Base-by-base conservation (phyloP, 768 basidiomycete species). In the Podaxis sp. region DNA sequence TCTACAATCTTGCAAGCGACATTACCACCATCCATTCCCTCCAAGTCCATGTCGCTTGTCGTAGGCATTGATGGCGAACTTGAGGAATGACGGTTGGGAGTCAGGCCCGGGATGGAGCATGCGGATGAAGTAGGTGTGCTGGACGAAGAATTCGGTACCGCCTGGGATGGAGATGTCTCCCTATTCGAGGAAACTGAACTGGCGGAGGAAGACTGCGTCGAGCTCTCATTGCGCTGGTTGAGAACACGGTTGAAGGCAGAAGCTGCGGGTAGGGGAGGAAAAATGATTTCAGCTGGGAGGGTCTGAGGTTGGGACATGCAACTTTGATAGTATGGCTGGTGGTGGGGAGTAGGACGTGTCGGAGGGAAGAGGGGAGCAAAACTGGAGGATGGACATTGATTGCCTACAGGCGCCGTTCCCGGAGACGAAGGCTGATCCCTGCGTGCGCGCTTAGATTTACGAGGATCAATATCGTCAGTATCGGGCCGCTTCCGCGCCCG, bases 291-390 rank as follows among this genome's bases (percentile, higher is more conserved):
- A 6, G 85, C 78, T 4, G 86, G 68, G 50, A 74, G 74, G 10
- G 67, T 67, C 55, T 82, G 80, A 14, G 77, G 76, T 61, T 78
- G 77, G 10, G 75, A 68, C 47, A 82, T 61, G 61, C 84, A 86
- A 40, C 79, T 82, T 54, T 84, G 83, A 67, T 89, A 90, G 69
- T 91, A 91, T 0, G 89, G 84, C 65, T 91, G 90, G 63, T 89
- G 88, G 61, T 89, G 86, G 18, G 81, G 76, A 10, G 83, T 84
- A 7, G 84, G 79, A 9, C 82, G 80, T 0, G 74, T 76, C 13
- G 80, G 75, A 32, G 82, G 85, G 64, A 85, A 87, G 52, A 84
- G 65, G 23, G 76, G 72, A 60, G 73, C 73, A 13, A 72, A 70
- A 4, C 68, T 46, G 59, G 59, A 69, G 23, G 70, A 59, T 13